Evolutionary conservation across 768 basidiomycete genomes (phyloP).

Genomic region (Clitopilus passeckerianus): DNA sequence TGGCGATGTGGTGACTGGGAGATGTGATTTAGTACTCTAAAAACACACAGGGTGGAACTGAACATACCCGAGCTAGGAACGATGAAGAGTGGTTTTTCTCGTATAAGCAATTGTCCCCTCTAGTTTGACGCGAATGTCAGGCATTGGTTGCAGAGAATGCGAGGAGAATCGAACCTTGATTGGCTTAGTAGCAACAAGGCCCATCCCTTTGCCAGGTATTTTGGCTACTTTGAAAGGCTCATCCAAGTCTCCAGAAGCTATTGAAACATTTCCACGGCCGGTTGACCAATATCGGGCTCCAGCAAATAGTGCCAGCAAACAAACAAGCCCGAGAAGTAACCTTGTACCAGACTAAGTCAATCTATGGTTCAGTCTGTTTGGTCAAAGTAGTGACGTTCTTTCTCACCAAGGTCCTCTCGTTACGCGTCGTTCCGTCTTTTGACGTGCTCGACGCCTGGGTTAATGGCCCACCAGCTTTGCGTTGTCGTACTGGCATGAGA

Average conservation of each 20-base stretch:
- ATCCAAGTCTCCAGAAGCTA: neutral
- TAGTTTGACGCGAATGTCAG: neutral
- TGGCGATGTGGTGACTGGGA: slow-evolving; percentile 41
- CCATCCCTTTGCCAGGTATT: slow-evolving; percentile 1
- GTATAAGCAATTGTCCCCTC: slow-evolving; percentile 58
- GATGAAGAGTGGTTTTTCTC: slow-evolving; percentile 49
- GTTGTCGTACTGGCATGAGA: neutral
- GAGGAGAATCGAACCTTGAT: neutral
- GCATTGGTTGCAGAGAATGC: neutral
- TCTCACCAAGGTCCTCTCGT: neutral
- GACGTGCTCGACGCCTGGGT: neutral
- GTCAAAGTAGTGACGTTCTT: neutral
- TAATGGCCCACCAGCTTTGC: neutral
- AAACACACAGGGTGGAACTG: neutral
- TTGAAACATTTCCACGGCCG: neutral
- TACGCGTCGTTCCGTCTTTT: neutral
- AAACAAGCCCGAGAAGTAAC: neutral
- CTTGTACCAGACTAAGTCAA: neutral
- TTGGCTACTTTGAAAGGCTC: neutral
- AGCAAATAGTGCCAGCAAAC: neutral
- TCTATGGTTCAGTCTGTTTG: neutral
- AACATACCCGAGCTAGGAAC: slow-evolving; percentile 44
- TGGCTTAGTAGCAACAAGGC: neutral
- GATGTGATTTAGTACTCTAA: neutral
- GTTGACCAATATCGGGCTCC: neutral